Conservation (phyloP, 306 rosid genomes). For the Castanospermum australe region DNA sequence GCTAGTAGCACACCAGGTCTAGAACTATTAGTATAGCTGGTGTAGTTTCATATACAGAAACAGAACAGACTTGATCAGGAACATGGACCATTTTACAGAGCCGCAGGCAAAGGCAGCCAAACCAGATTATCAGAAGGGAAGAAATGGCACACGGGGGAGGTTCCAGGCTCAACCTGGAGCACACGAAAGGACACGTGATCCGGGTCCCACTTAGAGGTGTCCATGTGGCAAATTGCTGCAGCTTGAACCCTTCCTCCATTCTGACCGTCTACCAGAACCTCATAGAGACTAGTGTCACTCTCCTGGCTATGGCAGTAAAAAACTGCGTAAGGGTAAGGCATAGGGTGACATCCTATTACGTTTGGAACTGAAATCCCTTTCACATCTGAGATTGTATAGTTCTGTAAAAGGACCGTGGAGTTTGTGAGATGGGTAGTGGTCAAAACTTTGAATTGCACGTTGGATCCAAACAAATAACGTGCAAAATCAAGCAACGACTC, state of each 20-base stretch:
- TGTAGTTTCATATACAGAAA: not conserved
- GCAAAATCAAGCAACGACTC: conserved; percentile 65
- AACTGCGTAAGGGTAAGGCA: conserved; percentile 83
- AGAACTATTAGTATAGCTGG: not conserved
- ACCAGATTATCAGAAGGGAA: conserved; percentile 63
- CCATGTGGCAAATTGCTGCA: conserved; percentile 77
- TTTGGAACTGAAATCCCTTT: conserved; percentile 43
- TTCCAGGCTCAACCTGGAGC: conserved; percentile 54
- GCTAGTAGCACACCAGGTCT: conserved; percentile 2
- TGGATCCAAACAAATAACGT: conserved; percentile 36
- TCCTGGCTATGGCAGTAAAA: conserved; percentile 68
- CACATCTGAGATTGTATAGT: conserved; percentile 52
- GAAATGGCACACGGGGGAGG: conserved; percentile 76
- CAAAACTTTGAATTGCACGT: conserved; percentile 38
- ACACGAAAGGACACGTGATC: conserved; percentile 58
- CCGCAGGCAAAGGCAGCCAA: conserved; percentile 44
- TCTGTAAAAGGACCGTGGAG: conserved; percentile 44
- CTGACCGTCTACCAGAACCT: conserved; percentile 50
- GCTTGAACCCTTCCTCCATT: conserved; percentile 60
- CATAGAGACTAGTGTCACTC: conserved; percentile 47
- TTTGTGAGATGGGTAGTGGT: conserved; percentile 47
- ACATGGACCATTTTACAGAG: not conserved
- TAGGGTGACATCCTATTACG: conserved; percentile 62
- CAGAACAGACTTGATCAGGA: not conserved
- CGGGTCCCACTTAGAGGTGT: conserved; percentile 70